Conservation (phyloP, 768 basidiomycete genomes). For the Fibroporia radiculosa region DNA sequence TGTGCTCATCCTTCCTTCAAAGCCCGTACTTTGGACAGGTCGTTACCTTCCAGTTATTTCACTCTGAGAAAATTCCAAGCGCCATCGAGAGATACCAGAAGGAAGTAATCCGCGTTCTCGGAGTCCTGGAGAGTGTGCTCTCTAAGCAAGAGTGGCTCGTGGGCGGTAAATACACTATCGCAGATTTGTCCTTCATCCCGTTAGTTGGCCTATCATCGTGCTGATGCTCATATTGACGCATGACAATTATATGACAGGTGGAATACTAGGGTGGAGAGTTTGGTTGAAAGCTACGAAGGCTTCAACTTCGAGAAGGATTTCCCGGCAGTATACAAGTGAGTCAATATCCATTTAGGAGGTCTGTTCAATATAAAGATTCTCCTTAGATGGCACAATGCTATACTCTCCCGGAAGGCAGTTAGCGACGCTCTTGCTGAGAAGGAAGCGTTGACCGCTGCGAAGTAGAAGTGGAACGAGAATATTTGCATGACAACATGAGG, state of each 20-base stretch:
- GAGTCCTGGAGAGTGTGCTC: slow-evolving; percentile 17
- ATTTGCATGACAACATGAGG: too few relatives aligned
- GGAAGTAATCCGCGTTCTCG: slow-evolving; percentile 15
- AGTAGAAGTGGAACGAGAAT: too few relatives aligned
- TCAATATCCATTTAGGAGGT: not conserved
- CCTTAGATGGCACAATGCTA: not conserved
- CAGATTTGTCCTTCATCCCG: slow-evolving; percentile 12
- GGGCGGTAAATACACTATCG: slow-evolving; percentile 13
- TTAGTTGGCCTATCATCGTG: too few relatives aligned
- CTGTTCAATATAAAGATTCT: not conserved
- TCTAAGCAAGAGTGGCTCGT: slow-evolving; percentile 13
- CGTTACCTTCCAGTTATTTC: slow-evolving; percentile 10
- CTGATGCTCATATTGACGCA: too few relatives aligned
- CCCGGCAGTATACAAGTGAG: slow-evolving; percentile 12
- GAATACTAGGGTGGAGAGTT: slow-evolving; percentile 9
- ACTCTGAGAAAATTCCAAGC: slow-evolving; percentile 8
- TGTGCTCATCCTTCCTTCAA: not conserved
- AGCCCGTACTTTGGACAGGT: slow-evolving; percentile 15
- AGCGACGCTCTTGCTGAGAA: not conserved
- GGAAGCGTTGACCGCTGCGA: too few relatives aligned
- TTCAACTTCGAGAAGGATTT: slow-evolving; percentile 15
- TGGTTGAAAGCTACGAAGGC: slow-evolving; percentile 4
- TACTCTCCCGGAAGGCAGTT: not conserved
- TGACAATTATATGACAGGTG: slow-evolving; percentile 10
- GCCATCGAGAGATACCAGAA: slow-evolving; percentile 18